Conservation (phyloP, 1,284 basidiomycete genomes). For the Thelephora terrestris region DNA sequence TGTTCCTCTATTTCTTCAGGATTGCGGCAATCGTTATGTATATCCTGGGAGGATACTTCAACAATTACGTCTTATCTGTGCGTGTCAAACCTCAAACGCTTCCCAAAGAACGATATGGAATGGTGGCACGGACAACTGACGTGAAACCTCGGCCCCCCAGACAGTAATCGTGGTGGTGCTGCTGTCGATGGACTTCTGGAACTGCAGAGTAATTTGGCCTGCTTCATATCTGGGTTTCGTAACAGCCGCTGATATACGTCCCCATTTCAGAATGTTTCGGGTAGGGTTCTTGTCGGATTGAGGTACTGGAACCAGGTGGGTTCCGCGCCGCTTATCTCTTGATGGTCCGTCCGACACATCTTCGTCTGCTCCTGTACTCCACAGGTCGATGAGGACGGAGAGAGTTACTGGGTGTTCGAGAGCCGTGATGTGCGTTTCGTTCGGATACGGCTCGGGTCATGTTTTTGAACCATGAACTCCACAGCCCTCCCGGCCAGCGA, state of each 20-base stretch:
- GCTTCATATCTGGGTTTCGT: neutral
- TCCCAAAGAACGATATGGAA: neutral
- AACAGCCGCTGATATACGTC: neutral
- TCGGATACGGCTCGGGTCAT: neutral
- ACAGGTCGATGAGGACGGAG: slow-evolving; percentile 88
- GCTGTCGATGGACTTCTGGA: slow-evolving; percentile 95
- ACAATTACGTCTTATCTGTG: slow-evolving; percentile 83
- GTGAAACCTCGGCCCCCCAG: slow-evolving; percentile 28
- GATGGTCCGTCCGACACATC: neutral
- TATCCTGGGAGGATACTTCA: slow-evolving; percentile 76
- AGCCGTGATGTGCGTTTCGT: slow-evolving; percentile 69
- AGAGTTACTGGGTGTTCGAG: slow-evolving; percentile 94
- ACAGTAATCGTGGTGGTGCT: slow-evolving; percentile 87
- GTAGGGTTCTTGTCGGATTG: slow-evolving; percentile 82
- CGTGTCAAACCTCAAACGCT: slow-evolving; percentile 19
- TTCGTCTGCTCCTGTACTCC: slow-evolving; percentile 7
- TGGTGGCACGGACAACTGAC: neutral
- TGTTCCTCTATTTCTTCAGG: slow-evolving; percentile 82
- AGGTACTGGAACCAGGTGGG: slow-evolving; percentile 91
- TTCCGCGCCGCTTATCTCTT: slow-evolving; percentile 1
- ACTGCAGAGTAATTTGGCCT: slow-evolving; percentile 58
- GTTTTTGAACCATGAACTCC: slow-evolving; percentile 1
- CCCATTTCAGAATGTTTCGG: slow-evolving; percentile 73
- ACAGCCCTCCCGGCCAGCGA: slow-evolving; percentile 83
- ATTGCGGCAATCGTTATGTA: slow-evolving; percentile 80